Conservation (phyloP, 2,329 filamentous ascomycete genomes). For the Colletotrichum tanaceti region DNA sequence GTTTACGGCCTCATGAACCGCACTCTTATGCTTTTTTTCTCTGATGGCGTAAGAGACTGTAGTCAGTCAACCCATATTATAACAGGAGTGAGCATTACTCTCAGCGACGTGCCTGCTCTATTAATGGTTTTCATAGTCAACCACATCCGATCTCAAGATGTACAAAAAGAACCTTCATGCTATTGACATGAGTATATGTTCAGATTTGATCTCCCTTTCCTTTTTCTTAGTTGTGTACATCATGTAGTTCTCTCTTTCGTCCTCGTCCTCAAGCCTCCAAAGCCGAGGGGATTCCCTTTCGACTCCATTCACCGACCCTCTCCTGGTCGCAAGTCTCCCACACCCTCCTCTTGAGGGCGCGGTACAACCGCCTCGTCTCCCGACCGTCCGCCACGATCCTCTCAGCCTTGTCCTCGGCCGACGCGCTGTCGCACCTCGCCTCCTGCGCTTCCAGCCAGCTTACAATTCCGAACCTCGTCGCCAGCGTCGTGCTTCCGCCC, state of each 20-base stretch:
- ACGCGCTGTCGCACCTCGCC: conserved; percentile 52
- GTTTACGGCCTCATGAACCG: background rate
- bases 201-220: background rate
- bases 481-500: conserved; percentile 81
- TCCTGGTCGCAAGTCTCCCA: conserved; percentile 74
- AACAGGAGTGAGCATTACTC: background rate
- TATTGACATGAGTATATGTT: background rate
- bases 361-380: conserved; percentile 62
- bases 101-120: background rate
- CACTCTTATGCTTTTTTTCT: background rate
- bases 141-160: background rate
- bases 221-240: conserved; percentile 9
- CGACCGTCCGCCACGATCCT: conserved; percentile 1
- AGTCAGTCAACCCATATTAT: background rate
- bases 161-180: background rate
- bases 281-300: conserved; percentile 52
- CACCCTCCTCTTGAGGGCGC: conserved; percentile 66
- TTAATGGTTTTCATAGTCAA: background rate
- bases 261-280: conserved; percentile 20
- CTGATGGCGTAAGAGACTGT: too few species aligned
- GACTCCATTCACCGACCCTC: conserved; percentile 76
- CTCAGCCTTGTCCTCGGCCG: background rate
- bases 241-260: too few species aligned
- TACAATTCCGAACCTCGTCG: conserved; percentile 79
- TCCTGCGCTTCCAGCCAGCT: conserved; percentile 78